Evolutionary conservation across 2,329 filamentous ascomycete genomes (phyloP), one percentile per base, ranked within the genome.

Genomic region (Calycina herbarum): DNA sequence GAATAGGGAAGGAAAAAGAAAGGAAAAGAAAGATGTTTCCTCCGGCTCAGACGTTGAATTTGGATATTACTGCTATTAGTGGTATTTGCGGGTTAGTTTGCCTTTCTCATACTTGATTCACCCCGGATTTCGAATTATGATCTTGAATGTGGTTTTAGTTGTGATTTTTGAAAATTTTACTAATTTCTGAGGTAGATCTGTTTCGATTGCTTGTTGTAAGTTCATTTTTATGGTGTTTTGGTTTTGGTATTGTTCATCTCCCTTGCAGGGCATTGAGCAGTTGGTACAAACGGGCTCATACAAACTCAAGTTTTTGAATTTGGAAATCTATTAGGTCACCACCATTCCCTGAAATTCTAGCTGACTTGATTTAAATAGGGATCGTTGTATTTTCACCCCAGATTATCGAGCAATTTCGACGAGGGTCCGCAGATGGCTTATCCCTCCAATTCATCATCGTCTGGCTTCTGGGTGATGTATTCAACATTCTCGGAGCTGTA

Each of bases 331-430:
- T 5, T 10, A 17, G 24, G 5, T 60, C 27, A 17, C 38, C 3
- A 7, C n/a, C 29, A 11, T 60, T 15, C 20, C 5, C 5, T 13
- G 7, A n/a, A 38, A 11, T 54, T 5, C 3, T 54, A n/a, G 15
- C 38, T 57, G 20, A 62, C 48, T 17, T 29, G 51, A 8, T 17
- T 97, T 5, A 27, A 20, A 20, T 57, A 63, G 61, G 95, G 95
- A 91, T 98, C 65, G 92, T 98, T 42, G 95, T 99, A 65, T 99
- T 97, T 81, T 95, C 93, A 0, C 95, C 95, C 1, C 95, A 99
- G 73, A 97, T 99, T 73, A 89, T 97, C 72, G 93, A 97, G 75
- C 97, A 97, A 76, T 97, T 97, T 80, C 89, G 89, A 69, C 87
- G 93, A 64, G 82, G 86, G 70, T 96, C 91, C 51, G 92, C 93